Evolutionary conservation across 2,329 filamentous ascomycete genomes (phyloP), one percentile per base, ranked within the genome.

Genomic region (Colletotrichum paranaense): DNA sequence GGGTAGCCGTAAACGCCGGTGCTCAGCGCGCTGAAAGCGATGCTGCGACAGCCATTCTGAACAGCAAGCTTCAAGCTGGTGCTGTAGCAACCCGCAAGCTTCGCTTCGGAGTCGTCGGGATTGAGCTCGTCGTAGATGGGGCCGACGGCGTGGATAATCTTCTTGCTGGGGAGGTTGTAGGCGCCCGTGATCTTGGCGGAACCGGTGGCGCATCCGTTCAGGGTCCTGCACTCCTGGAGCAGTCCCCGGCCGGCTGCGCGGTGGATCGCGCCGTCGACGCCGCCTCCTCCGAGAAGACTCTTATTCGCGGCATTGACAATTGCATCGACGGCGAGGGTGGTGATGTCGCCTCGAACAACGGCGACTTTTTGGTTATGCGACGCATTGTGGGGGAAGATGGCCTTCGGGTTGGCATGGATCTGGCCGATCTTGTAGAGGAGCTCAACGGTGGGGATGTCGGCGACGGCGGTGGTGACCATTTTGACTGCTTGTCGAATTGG

Each of bases 301-400:
- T 83, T 84, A 82, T 98, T 98, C 57, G 97, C 96, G 1, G 97
- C 96, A 81, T 98, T 98, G 81, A 98, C 95, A 77, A 98, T 97
- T 75, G 93, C 93, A 79, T 95, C 94, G 58, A 95, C 88, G 38
- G 88, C 81, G 4, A 98, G 89, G 16, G 87, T 91, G 16, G 95
- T 98, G 82, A 98, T 97, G 81, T 98, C 95, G 77, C 91, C 90
- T 69, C 90, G 89, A 76, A 95, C 87, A 49, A 96, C 84, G 58
- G 89, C 90, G 78, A 98, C 88, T 75, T 90, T 91, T 79, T 90
- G 84, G 84, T 97, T 97, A 83, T 75, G 68, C 11, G 82, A 77
- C 68, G 87, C 81, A n/a, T 88, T 90, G 5, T 86, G 26, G 81
- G 80, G 52, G 76, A 26, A 62, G 65, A 77, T 52, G 76, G 75